A percentile compares a stretch with the other conserved stretches of the same genome.
phyloP scores from a whole-genome alignment of 306 rosid species.

The Sechiopsis laciniata region DNA sequence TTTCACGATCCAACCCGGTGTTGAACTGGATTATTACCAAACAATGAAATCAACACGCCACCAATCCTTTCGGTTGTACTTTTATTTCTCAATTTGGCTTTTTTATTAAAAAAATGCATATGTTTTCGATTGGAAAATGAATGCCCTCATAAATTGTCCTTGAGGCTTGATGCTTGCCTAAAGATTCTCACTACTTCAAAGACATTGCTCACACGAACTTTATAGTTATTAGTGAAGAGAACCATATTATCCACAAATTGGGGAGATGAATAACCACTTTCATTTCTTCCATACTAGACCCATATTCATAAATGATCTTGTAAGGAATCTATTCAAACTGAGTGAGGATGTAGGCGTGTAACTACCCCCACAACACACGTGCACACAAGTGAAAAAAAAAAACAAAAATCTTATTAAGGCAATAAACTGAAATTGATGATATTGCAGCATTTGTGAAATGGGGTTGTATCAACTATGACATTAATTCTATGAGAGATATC shows the following conservation, averaged over 20 bases:
- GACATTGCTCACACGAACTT: neutral
- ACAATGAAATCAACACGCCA: no score
- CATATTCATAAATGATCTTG: neutral
- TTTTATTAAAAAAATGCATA: neutral
- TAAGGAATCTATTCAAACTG: neutral
- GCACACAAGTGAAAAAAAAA: neutral
- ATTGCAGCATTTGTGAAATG: conserved; percentile 1
- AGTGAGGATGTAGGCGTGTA: neutral
- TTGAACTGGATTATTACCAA: no score
- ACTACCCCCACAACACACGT: neutral
- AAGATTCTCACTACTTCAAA: neutral
- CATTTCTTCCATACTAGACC: neutral
- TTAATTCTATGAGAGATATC: neutral
- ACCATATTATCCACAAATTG: neutral
- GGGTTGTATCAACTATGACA: neutral
- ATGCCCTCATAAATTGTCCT: neutral
- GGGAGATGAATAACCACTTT: neutral
- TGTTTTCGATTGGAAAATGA: neutral
- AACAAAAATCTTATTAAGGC: neutral
- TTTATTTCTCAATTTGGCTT: no score
- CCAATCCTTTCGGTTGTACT: no score
- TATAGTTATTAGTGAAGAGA: neutral
- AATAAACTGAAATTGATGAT: neutral
- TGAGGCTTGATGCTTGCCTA: neutral
- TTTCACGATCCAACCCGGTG: no score